These are phyloP conservation scores for Aegilops sharonensis DNA, from an alignment of 176 grass and related monocot genomes.

Conservation along the genomic window DNA sequence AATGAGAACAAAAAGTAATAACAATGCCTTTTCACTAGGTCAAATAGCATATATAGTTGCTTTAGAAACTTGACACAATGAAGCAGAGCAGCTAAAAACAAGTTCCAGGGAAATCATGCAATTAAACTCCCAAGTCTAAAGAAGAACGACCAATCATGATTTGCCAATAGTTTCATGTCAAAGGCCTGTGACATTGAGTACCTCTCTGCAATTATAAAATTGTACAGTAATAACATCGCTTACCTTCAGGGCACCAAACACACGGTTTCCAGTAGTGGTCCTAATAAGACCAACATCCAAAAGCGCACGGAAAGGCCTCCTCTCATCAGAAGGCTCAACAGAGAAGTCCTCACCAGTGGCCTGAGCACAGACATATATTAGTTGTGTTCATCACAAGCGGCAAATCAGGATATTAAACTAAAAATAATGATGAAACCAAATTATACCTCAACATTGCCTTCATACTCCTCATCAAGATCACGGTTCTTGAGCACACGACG, in stretches of 20 bases:
- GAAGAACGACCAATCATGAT: not conserved
- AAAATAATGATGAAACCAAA: not conserved
- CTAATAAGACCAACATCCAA: conserved; percentile 76
- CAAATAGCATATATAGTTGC: not conserved
- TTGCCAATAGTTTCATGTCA: not conserved
- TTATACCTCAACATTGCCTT: conserved; percentile 60
- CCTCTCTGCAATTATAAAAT: not conserved
- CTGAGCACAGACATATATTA: not conserved
- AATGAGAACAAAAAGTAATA: not conserved
- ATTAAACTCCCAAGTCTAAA: not conserved
- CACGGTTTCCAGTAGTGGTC: conserved; percentile 72
- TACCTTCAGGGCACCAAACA: conserved; percentile 76
- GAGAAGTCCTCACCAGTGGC: conserved; percentile 64
- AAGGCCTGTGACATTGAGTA: not conserved
- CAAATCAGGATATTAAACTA: not conserved
- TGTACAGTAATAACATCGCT: not conserved
- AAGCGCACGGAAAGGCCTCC: conserved; percentile 70
- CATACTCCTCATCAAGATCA: conserved; percentile 58
- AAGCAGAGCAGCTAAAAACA: not conserved
- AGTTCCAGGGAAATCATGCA: no score
- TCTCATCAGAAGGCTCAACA: conserved; percentile 48
- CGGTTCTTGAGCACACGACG: conserved; percentile 54
- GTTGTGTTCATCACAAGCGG: not conserved
- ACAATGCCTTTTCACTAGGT: not conserved
- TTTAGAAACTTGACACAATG: not conserved